These are phyloP conservation scores for Rhynchosporium graminicola DNA, from an alignment of 2,329 filamentous ascomycete genomes.

Conservation along the genomic window DNA sequence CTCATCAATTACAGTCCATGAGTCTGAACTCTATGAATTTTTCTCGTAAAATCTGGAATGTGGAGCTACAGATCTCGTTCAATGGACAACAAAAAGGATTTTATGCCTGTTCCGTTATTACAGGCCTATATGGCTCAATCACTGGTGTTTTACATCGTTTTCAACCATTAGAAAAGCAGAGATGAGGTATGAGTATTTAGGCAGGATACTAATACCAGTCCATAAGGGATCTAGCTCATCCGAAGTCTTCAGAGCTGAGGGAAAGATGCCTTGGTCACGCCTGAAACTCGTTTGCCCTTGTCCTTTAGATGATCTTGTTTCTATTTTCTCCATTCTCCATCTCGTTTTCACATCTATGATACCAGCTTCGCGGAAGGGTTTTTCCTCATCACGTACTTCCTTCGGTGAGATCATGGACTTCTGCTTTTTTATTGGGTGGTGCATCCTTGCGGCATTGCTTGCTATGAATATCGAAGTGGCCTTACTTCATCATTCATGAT, in stretches of 20 bases:
- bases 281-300: slow-evolving; percentile 11
- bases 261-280: slow-evolving; percentile 18
- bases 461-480: slow-evolving; percentile 7
- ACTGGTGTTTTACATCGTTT: not conserved
- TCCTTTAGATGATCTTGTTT: not conserved
- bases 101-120: slow-evolving; percentile 14
- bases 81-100: slow-evolving; percentile 3
- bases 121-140: slow-evolving; percentile 11
- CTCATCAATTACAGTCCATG: slow-evolving; percentile 21
- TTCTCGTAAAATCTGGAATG: slow-evolving; percentile 8
- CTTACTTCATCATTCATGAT: slow-evolving; percentile 3
- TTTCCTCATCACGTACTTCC: slow-evolving; percentile 15
- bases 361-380: slow-evolving; percentile 12
- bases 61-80: slow-evolving; percentile 6
- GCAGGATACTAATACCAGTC: slow-evolving; percentile 20
- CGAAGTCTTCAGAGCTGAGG: slow-evolving; percentile 19
- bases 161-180: slow-evolving; percentile 19
- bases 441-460: slow-evolving; percentile 18
- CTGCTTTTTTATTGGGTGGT: slow-evolving; percentile 19
- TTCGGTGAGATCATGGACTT: slow-evolving; percentile 11
- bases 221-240: slow-evolving; percentile 13
- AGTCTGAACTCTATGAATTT: slow-evolving; percentile 9
- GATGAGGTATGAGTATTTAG: slow-evolving; percentile 4
- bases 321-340: slow-evolving; percentile 21
- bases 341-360: slow-evolving; percentile 1